Evolutionary conservation across 257 asterid species (phyloP).

Genomic region (Anisodus acutangulus): DNA sequence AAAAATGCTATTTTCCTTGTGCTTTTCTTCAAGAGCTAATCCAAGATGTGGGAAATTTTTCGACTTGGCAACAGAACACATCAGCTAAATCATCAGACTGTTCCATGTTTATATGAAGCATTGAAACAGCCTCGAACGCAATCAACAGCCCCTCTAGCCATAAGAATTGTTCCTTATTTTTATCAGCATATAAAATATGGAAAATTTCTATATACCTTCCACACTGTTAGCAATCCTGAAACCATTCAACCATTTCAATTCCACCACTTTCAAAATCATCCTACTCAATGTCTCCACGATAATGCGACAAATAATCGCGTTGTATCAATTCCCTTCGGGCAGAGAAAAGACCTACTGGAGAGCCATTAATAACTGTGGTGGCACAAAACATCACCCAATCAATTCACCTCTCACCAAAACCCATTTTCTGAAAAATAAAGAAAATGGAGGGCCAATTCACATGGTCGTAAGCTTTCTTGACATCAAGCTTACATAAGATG

Average conservation of each 20-base stretch:
- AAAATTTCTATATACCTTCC: not conserved
- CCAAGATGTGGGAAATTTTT: not conserved
- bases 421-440: not conserved
- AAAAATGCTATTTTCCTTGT: not conserved
- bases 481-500: not conserved
- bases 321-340: not conserved
- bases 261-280: not conserved
- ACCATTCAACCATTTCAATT: constrained; percentile 17
- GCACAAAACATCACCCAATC: not conserved
- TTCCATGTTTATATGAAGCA: not conserved
- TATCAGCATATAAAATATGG: not conserved
- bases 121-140: not conserved
- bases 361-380: not conserved
- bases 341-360: not conserved
- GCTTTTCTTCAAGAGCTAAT: not conserved
- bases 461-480: not conserved
- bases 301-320: not conserved
- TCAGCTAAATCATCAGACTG: constrained; percentile 7
- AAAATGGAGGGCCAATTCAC: not conserved
- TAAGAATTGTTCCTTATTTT: not conserved
- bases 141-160: not conserved
- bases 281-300: constrained; percentile 21
- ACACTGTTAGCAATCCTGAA: constrained; percentile 6
- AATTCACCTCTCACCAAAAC: not conserved
- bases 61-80: not conserved